Base-by-base conservation (phyloP, 2,329 filamentous ascomycete genomes). In the Colletotrichum cordylinicola region DNA sequence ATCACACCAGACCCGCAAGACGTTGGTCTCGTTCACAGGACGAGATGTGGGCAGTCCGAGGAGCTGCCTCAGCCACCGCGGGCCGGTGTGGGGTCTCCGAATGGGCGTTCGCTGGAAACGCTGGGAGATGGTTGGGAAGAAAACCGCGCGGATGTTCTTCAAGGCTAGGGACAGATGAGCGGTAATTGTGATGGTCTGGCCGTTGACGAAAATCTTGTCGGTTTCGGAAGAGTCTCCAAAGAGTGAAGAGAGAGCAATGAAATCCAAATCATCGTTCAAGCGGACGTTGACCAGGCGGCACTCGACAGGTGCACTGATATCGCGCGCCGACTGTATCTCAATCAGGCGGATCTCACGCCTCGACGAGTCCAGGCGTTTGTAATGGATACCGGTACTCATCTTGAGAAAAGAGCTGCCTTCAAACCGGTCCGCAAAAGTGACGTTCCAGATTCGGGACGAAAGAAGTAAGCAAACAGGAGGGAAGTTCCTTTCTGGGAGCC, bases 251-350 rank as follows among this genome's bases (percentile, higher is more conserved):
- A 84, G 80, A 72, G 79, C 82, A 75, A 82, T 80, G 60, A 80
- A 82, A 52, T 83, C 79, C 56, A 76, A 43, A 7, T 79, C 70
- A 16, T 81, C 76, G 61, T 72, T 80, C 48, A 84, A 80, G 4
- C 77, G 76, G 37, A 80, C 74, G 27, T 80, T 82, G 31, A 85
- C 77, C 31, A 85, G 78, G 16, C 83, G 83, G 68, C 82, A 84
- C n/a, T 81, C 79, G 55, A 84, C 74, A 10, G 79, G 78, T 29
- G 84, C 83, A 29, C 78, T 78, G 67, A 82, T 75, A 60, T 74
- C 77, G 76, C 76, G 78, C 31, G 80, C 74, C 9, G 83, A 79
- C 60, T 82, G 80, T 48, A 85, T 77, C 77, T 84, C 83, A 12
- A 85, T 77, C 69, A 84, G 77, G 31, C 83, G 83, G 24, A 84